Conservation (phyloP, 73 alveolate genomes). For the Strombidium stylifer region DNA sequence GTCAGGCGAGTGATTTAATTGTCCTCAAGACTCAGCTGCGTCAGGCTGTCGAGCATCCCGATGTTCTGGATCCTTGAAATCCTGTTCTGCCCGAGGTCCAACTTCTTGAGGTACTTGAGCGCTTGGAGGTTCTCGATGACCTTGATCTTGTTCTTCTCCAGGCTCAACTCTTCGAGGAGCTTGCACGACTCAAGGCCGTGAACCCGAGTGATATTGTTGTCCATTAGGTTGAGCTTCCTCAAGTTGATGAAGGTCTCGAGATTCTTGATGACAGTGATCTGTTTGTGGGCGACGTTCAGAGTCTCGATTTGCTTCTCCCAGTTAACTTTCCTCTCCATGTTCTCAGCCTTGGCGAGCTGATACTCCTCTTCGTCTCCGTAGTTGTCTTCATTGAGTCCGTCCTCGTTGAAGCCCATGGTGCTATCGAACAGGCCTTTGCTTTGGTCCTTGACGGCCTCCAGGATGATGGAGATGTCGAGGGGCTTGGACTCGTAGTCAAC, state of each 20-base stretch:
- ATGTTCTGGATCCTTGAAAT: slow-evolving; percentile 79
- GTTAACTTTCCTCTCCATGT: background rate
- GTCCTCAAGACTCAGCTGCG: slow-evolving; percentile 90
- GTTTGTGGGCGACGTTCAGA: slow-evolving; percentile 59
- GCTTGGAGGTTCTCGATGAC: slow-evolving; percentile 73
- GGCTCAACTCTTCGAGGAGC: slow-evolving; percentile 85
- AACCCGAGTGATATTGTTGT: slow-evolving; percentile 79
- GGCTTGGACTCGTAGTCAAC: background rate
- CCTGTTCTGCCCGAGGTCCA: slow-evolving; percentile 82
- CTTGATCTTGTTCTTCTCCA: slow-evolving; percentile 85
- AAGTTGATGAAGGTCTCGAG: slow-evolving; percentile 56
- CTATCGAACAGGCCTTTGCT: too few relatives aligned
- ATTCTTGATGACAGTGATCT: slow-evolving; percentile 51
- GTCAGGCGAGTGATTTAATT: slow-evolving; percentile 79
- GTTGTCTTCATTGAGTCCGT: slow-evolving; percentile 7
- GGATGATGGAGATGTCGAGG: slow-evolving; percentile 18
- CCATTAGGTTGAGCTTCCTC: slow-evolving; percentile 74
- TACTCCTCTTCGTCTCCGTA: background rate
- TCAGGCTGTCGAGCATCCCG: slow-evolving; percentile 69
- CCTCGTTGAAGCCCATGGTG: slow-evolving; percentile 9
- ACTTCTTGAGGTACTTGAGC: slow-evolving; percentile 73
- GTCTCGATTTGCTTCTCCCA: slow-evolving; percentile 66
- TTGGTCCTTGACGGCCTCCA: slow-evolving; percentile 22
- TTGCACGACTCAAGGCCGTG: slow-evolving; percentile 80
- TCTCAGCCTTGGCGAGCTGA: background rate